phyloP scores from a whole-genome alignment of 2,329 filamentous ascomycete genomes.

The Aspergillus pseudoviridinutans region DNA sequence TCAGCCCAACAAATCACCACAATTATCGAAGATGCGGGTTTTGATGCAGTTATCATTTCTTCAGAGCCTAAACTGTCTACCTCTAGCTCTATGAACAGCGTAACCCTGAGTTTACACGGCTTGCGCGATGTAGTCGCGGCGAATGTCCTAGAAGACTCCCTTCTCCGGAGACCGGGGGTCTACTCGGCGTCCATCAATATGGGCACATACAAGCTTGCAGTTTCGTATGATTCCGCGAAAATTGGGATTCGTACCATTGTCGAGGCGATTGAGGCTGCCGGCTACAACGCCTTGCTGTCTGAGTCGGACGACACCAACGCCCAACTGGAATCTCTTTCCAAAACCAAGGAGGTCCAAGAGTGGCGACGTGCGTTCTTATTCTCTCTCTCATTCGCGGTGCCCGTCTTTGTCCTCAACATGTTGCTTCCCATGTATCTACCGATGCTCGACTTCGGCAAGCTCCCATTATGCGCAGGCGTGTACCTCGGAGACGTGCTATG shows the following conservation, averaged over 20 bases:
- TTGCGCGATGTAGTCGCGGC: constrained; percentile 69
- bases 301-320: constrained; percentile 95
- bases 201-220: constrained; percentile 66
- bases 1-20: constrained; percentile 70
- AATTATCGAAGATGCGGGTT: constrained; percentile 84
- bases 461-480: constrained; percentile 66
- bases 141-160: constrained; percentile 62
- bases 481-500: constrained; percentile 87
- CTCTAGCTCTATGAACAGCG: constrained; percentile 54
- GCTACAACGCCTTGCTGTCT: constrained; percentile 83
- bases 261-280: constrained; percentile 72
- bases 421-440: constrained; percentile 81
- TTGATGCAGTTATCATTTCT: constrained; percentile 78
- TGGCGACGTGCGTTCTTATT: constrained; percentile 79
- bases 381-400: constrained; percentile 77
- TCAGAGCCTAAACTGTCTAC: constrained; percentile 61
- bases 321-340: constrained; percentile 90
- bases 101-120: constrained; percentile 83
- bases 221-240: constrained; percentile 67
- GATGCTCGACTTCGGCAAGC: constrained; percentile 69
- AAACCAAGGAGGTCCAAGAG: constrained; percentile 92
- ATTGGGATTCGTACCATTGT: constrained; percentile 80
- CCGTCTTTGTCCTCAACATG: constrained; percentile 92
- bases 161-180: constrained; percentile 67
- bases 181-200: constrained; percentile 70